phyloP scores from a whole-genome alignment of 768 basidiomycete genomes.

The Crassisporium funariophilum region DNA sequence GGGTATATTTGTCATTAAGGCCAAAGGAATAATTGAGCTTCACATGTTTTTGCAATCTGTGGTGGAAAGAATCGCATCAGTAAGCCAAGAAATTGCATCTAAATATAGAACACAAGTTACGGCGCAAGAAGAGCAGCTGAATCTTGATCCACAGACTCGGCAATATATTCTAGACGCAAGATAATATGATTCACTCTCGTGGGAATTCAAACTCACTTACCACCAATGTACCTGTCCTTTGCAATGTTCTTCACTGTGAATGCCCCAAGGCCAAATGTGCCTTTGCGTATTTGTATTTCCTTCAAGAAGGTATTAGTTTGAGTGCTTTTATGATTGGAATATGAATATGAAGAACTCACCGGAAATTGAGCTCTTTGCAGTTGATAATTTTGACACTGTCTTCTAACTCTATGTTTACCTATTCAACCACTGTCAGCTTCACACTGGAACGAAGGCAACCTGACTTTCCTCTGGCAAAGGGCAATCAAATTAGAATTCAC shows the following conservation, averaged over 20 bases:
- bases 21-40: conserved; percentile 21
- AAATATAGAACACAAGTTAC: not conserved
- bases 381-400: not conserved
- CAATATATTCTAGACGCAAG: conserved; percentile 42
- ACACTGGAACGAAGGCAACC: no score
- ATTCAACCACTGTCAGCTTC: no score
- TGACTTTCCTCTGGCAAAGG: no score
- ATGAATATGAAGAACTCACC: not conserved
- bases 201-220: conserved; percentile 11
- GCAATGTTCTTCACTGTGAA: conserved; percentile 34
- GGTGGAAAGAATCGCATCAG: not conserved
- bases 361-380: not conserved
- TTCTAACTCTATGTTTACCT: not conserved
- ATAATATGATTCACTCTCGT: not conserved
- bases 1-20: conserved; percentile 1
- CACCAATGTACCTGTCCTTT: conserved; percentile 23
- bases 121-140: not conserved
- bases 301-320: conserved; percentile 13
- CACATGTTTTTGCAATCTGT: conserved; percentile 14
- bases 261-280: conserved; percentile 46
- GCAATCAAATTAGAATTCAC: conserved; percentile 16
- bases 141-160: conserved; percentile 23
- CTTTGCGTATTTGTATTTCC: conserved; percentile 37
- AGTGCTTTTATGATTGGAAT: not conserved
- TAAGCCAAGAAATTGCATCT: not conserved